Conservation (phyloP, 176 grass and related monocot species). For the Echinochloa phyllopogon region DNA sequence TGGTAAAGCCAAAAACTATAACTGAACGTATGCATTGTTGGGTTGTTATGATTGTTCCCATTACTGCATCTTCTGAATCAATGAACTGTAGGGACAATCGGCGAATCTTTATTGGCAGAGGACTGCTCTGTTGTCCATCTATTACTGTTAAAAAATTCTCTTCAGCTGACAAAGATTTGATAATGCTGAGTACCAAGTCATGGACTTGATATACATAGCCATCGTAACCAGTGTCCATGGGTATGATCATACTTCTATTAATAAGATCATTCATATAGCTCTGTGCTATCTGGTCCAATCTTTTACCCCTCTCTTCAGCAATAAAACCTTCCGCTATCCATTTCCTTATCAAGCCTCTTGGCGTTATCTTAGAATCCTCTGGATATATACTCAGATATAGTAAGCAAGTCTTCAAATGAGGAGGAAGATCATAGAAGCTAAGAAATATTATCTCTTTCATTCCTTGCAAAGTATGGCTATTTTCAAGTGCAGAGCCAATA, state of each 20-base stretch:
- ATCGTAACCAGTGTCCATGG: not conserved
- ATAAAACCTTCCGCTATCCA: conserved; percentile 45
- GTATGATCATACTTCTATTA: conserved; percentile 35
- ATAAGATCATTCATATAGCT: conserved; percentile 4
- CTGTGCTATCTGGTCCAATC: conserved; percentile 5
- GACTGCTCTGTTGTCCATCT: not conserved
- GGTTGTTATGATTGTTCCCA: not conserved
- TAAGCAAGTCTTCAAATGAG: conserved; percentile 19
- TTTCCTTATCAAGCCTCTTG: not conserved
- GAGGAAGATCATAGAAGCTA: conserved; percentile 38
- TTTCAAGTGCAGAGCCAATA: conserved; percentile 20
- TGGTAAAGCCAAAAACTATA: not conserved
- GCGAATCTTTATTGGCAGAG: conserved; percentile 8
- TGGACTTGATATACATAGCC: not conserved
- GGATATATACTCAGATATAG: conserved; percentile 34
- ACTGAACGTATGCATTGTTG: not conserved
- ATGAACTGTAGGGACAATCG: not conserved
- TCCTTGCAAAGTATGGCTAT: not conserved
- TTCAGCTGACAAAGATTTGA: conserved; percentile 16
- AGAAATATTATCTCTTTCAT: conserved; percentile 27
- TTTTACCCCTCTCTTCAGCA: not conserved
- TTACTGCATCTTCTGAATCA: not conserved
- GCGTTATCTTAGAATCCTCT: not conserved
- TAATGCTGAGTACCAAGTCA: conserved; percentile 31
- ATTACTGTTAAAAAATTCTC: conserved; percentile 32